Evolutionary conservation across 257 asterid genomes (phyloP), one percentile per base, ranked within the genome.

Genomic region (Agastache rugosa): DNA sequence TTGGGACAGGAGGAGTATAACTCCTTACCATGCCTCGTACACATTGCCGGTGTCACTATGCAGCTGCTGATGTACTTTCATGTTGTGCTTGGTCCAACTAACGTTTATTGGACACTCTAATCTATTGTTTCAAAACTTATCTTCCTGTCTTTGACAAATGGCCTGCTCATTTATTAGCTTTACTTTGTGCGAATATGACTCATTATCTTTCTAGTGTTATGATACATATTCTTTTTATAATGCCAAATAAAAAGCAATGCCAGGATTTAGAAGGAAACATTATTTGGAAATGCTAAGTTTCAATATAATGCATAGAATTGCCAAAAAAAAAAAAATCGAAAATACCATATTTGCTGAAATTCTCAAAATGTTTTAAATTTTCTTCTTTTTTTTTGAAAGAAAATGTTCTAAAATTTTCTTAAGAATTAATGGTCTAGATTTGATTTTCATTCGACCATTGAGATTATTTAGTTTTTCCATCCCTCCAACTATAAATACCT

Each of bases 21-120:
- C 83, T 58, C 88, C 83, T 50, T 81, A 84, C 0, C 68, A 90
- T 90, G 85, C 88, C 66, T 48, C 81, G 75, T 70, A 82, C 50
- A 35, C 31, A 5, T 16, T 48, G 16, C 16, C 3, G 80, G 78
- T 84, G 87, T 25, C 42, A 39, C 59, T 48, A 76, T 45, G 12
- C 17, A 45, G 60, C 74, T 50, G 51, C 22, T 54, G 16, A 17
- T 69, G 35, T 51, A 39, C 56, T 6, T 48, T 27, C 20, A 6
- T 44, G 42, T n/a, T 45, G 66, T 8, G 22, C 78, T 80, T 10
- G 1, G 31, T 17, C n/a, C 58, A 88, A 73, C 65, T 71, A 15
- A 54, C 29, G 8, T 34, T 17, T 19, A 12, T 25, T 17, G 58
- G 41, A 53, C 17, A 19, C n/a, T 39, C 39, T 44, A 42, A 22